Evolutionary conservation across 2,329 filamentous ascomycete genomes (phyloP).

Genomic region (Aspergillus alliaceus): DNA sequence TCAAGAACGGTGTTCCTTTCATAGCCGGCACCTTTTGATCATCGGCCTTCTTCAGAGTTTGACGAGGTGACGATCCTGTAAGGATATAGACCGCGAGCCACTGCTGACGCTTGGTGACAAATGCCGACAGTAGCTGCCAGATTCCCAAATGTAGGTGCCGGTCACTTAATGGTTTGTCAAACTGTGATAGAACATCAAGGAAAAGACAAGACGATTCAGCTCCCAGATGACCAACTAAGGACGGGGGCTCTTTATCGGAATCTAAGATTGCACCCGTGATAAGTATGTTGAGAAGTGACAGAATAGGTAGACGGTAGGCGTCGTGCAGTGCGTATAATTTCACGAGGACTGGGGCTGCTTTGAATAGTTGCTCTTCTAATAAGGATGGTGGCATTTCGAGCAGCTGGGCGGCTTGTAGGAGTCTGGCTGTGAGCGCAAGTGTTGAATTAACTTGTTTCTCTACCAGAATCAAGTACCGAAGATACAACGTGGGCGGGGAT

Average conservation of each 20-base stretch:
- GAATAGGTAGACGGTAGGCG: slow-evolving; percentile 63
- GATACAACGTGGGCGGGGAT: slow-evolving; percentile 63
- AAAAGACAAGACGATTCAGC: slow-evolving; percentile 81
- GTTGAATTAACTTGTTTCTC: slow-evolving; percentile 64
- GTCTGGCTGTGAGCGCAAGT: slow-evolving; percentile 64
- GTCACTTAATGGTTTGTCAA: slow-evolving; percentile 74
- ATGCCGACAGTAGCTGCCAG: slow-evolving; percentile 83
- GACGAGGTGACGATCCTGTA: slow-evolving; percentile 80
- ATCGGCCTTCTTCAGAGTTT: slow-evolving; percentile 60
- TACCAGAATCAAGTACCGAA: slow-evolving; percentile 55
- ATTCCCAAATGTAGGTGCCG: slow-evolving; percentile 64
- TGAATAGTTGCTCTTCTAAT: slow-evolving; percentile 78
- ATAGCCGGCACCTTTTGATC: slow-evolving; percentile 50
- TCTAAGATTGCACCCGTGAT: slow-evolving; percentile 67
- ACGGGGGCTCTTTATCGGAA: slow-evolving; percentile 75
- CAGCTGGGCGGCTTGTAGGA: slow-evolving; percentile 69
- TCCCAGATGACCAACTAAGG: slow-evolving; percentile 86
- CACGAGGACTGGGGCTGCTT: slow-evolving; percentile 72
- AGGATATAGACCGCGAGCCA: slow-evolving; percentile 94
- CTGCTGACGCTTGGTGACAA: slow-evolving; percentile 87
- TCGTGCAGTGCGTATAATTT: slow-evolving; percentile 72
- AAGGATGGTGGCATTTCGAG: slow-evolving; percentile 63
- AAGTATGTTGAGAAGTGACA: slow-evolving; percentile 70
- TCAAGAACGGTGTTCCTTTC: slow-evolving; percentile 67
- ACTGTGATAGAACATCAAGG: slow-evolving; percentile 70